Conservation (phyloP, 2,329 filamentous ascomycete species). For the Ceratocystis lukuohia region DNA sequence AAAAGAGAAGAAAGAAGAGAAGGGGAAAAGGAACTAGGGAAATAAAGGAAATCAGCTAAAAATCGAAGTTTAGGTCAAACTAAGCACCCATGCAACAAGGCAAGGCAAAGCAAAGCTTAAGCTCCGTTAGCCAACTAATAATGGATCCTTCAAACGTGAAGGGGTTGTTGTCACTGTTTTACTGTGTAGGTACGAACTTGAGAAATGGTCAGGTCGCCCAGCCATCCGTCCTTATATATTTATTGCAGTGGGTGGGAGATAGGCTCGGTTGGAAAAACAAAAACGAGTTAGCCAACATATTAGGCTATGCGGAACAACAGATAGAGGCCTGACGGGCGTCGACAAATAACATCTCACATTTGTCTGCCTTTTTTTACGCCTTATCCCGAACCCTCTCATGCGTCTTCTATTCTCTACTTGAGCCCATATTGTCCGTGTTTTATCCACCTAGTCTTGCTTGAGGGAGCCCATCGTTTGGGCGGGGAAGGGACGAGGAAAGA, state of each 20-base stretch:
- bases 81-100: background rate
- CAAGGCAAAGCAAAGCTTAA: background rate
- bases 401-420: too few species aligned
- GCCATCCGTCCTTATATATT: background rate
- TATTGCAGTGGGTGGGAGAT: background rate
- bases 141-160: background rate
- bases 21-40: background rate
- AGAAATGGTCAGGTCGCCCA: background rate
- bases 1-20: background rate
- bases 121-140: background rate
- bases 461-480: too few species aligned
- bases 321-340: too few species aligned
- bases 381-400: too few species aligned
- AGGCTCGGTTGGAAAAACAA: too few species aligned
- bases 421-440: too few species aligned
- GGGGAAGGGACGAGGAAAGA: background rate
- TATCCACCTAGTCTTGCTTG: too few species aligned
- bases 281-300: too few species aligned
- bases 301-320: too few species aligned
- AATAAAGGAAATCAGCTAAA: background rate
- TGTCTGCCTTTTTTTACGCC: too few species aligned
- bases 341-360: too few species aligned
- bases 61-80: background rate
- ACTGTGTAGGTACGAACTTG: background rate
- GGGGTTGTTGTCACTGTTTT: background rate